Evolutionary conservation across 371 early-diverging fungal species (phyloP).

Genomic region (Chytridiales sp.): DNA sequence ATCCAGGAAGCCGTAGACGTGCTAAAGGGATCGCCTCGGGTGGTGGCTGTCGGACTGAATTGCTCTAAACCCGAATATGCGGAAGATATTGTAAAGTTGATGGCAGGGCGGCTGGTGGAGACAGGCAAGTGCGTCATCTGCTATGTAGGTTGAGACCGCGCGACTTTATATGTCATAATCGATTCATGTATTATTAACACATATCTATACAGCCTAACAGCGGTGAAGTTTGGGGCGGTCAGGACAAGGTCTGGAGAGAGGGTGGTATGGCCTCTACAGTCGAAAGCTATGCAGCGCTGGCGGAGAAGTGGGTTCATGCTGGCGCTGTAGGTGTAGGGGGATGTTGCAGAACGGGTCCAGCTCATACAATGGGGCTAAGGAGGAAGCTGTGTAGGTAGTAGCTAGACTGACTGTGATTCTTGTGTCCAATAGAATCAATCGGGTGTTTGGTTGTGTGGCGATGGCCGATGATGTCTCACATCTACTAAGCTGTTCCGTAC

Average conservation of each 20-base stretch:
- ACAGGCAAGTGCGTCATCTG: constrained; percentile 6
- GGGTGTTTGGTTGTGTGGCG: no score
- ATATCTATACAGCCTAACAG: constrained; percentile 26
- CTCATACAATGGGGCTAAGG: constrained; percentile 30
- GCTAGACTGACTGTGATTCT: no score
- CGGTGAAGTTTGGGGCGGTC: constrained; percentile 32
- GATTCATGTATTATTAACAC: background rate
- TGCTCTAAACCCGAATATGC: constrained; percentile 54
- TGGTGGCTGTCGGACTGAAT: constrained; percentile 58
- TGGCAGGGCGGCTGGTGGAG: background rate
- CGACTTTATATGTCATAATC: background rate
- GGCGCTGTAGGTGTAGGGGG: constrained; percentile 34
- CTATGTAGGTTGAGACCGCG: constrained; percentile 12
- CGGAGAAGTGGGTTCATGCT: constrained; percentile 24
- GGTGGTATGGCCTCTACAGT: background rate
- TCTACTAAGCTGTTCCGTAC: no score
- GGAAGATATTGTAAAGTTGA: constrained; percentile 7
- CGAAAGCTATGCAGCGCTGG: constrained; percentile 14
- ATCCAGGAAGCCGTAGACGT: constrained; percentile 4
- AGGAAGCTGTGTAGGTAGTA: no score
- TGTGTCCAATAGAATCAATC: no score
- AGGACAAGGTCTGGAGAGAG: constrained; percentile 19
- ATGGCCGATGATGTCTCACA: no score
- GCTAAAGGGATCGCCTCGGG: constrained; percentile 20
- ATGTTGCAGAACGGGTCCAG: constrained; percentile 21